A percentile compares a stretch with the other conserved stretches of the same genome.
phyloP scores from a whole-genome alignment of 169 alveolate species.

The Eimeria praecox region DNA sequence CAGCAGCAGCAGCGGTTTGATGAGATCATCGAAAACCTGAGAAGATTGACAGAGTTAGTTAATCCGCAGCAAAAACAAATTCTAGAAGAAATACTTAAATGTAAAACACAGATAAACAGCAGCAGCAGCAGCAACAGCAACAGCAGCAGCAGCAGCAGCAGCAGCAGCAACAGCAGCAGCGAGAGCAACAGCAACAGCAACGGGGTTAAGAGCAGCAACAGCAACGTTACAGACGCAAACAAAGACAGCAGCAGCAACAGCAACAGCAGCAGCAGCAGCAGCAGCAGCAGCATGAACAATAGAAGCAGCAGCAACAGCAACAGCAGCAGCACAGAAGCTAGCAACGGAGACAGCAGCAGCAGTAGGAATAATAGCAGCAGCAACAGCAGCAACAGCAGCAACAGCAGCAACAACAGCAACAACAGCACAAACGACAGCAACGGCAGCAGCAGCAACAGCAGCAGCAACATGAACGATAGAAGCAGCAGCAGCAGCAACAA shows the following conservation, averaged over 20 bases:
- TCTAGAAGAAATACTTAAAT: too few species aligned
- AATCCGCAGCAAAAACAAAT: too few species aligned
- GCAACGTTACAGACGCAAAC: background rate
- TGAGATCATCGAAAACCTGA: too few species aligned
- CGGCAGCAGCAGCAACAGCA: conserved; percentile 10
- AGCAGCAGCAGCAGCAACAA: background rate
- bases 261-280: too few species aligned
- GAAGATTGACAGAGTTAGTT: too few species aligned
- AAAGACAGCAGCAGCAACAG: too few species aligned
- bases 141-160: too few species aligned
- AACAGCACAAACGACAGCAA: background rate
- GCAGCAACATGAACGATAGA: background rate
- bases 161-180: too few species aligned
- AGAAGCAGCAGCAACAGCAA: background rate
- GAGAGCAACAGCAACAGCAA: background rate
- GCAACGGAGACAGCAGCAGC: background rate
- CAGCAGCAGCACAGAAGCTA: background rate
- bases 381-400: background rate
- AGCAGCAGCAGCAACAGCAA: too few species aligned
- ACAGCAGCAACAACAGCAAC: background rate
- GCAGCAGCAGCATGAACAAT: background rate
- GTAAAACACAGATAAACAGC: too few species aligned
- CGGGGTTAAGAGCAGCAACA: background rate
- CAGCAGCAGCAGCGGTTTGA: too few species aligned
- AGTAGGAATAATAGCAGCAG: background rate